A percentile compares a stretch with the other conserved stretches of the same genome.
These are phyloP conservation scores for Citrus mangshanensis DNA, from an alignment of 345 rosid genomes.

Conservation along the genomic window DNA sequence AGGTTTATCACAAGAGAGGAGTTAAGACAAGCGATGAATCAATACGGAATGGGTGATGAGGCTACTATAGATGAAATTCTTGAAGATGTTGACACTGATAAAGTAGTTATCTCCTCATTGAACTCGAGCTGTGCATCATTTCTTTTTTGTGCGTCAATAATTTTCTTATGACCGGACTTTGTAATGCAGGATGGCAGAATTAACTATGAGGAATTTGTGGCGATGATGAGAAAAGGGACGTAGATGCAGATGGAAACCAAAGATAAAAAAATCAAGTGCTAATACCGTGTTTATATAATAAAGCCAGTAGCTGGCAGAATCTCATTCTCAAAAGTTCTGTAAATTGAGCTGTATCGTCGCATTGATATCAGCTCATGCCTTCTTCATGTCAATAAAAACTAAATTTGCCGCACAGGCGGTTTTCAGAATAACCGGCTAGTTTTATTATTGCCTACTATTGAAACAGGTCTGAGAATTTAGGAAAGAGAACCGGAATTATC, in stretches of 20 bases:
- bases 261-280: not conserved
- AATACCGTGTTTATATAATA: not conserved
- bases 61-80: conserved; percentile 71
- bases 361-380: not conserved
- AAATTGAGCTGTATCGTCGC: not conserved
- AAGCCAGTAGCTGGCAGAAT: not conserved
- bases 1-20: conserved; percentile 91
- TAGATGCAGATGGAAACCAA: conserved; percentile 21
- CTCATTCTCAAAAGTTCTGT: not conserved
- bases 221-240: conserved; percentile 74
- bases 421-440: not conserved
- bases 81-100: conserved; percentile 78
- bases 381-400: not conserved
- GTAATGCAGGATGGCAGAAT: conserved; percentile 63
- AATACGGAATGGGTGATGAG: conserved; percentile 78
- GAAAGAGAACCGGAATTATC: no score
- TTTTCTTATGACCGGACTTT: not conserved
- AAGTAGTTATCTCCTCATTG: conserved; percentile 32
- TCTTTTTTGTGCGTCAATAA: not conserved
- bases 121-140: not conserved
- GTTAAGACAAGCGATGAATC: conserved; percentile 61
- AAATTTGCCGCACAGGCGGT: not conserved
- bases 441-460: not conserved
- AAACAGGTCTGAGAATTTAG: no score
- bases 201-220: conserved; percentile 64